Base-by-base conservation (phyloP, 1,139 yeast genomes). In the Blastobotrys buckinghamii region DNA sequence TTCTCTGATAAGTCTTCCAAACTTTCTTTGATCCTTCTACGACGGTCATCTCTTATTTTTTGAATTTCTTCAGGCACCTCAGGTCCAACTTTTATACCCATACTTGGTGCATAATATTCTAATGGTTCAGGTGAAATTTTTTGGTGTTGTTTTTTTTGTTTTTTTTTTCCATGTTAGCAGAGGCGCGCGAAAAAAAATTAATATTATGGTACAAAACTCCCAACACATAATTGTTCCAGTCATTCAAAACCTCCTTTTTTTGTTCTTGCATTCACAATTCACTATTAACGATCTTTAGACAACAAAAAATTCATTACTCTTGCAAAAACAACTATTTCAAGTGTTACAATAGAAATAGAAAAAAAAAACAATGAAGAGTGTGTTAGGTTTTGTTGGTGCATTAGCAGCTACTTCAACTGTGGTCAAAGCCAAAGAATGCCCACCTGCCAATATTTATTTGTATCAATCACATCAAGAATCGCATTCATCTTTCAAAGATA, bases 61-160 rank as follows among this genome's bases (percentile, higher is more conserved):
- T 50, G 52, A 13, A 50, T 50, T 6, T 44, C 29, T 7, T 39
- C 50, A 12, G 52, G 52, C 36, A 50, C 52, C n/a, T 48, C 35
- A 5, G 52, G 52, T 10, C 52, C 52, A n/a, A 47, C 43, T 26
- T 24, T 26, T 1, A 39, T 44, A 24, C 26, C 42, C 8, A n/a
- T 15, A 10, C 22, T 39, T 10, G n/a, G n/a, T n/a, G n/a, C n/a
- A n/a, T n/a, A n/a, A n/a, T n/a, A n/a, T 9, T 33, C 36, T 33
- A 33, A 33, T 16, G 16, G 36, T 33, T 33, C n/a, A 9, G 16
- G 10, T 10, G 36, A 33, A 7, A 6, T 19, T 19, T 34, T 34
- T 34, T 34, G 32, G 12, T 12, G n/a, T 29, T 10, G 32, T 7
- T 34, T 34, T 34, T 8, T 16, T 33, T 33, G 8, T 16, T 16